Percentiles rank a stretch among this genome's conserved stretches.
These are phyloP conservation scores for Patellifolia procumbens DNA, from an alignment of 179 eudicot genomes.

Conservation along the genomic window DNA sequence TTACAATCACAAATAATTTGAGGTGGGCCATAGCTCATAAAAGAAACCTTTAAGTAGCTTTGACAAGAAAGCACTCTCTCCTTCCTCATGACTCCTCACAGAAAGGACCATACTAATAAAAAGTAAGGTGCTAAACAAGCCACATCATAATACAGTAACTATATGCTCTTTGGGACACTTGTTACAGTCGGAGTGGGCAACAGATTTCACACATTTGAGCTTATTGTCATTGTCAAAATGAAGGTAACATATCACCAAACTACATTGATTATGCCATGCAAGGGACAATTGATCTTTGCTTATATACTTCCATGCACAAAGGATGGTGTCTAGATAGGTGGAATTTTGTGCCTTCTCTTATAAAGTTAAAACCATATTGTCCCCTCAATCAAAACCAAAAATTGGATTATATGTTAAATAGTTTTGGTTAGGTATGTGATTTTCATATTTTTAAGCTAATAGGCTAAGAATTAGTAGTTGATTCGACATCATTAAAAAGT, in stretches of 20 bases:
- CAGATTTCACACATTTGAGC: background rate
- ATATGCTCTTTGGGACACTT: background rate
- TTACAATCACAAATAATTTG: background rate
- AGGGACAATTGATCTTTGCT: too few relatives aligned
- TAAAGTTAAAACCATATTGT: background rate
- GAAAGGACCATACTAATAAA: background rate
- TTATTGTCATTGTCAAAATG: slow-evolving; percentile 21
- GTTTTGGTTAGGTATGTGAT: background rate
- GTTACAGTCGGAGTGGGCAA: background rate
- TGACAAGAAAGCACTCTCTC: slow-evolving; percentile 19
- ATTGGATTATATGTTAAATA: background rate
- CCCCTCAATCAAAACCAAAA: background rate
- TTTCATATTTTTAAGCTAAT: too few relatives aligned
- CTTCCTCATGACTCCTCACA: background rate
- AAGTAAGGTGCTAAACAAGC: slow-evolving; percentile 14
- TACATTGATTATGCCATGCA: slow-evolving; percentile 15
- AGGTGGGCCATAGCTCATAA: background rate
- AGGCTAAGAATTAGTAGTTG: too few relatives aligned
- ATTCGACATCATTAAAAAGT: too few relatives aligned
- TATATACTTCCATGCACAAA: background rate
- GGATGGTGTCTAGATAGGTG: background rate
- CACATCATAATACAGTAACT: background rate
- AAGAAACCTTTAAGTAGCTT: background rate
- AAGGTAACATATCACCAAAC: slow-evolving; percentile 23
- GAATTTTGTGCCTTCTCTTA: background rate